phyloP scores from a whole-genome alignment of 2,329 filamentous ascomycete species.

The Seiridium unicorne region DNA sequence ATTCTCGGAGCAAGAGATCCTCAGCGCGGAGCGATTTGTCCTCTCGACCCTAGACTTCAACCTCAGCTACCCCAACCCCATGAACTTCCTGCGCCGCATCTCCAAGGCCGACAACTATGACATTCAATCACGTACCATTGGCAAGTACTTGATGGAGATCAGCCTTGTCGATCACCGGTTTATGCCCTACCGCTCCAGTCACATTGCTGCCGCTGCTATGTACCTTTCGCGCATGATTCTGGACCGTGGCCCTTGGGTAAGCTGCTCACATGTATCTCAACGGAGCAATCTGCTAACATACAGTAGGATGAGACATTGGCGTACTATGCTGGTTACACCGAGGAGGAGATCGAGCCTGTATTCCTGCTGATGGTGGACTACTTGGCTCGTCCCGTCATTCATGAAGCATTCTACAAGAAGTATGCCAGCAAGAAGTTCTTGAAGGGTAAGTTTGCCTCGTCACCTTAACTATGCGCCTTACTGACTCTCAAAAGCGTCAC shows the following conservation, averaged over 20 bases:
- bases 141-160: constrained; percentile 98
- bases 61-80: constrained; percentile 97
- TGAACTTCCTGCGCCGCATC: constrained; percentile 99
- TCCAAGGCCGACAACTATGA: constrained; percentile 99
- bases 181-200: constrained; percentile 84
- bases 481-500: constrained; percentile 65
- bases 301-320: constrained; percentile 75
- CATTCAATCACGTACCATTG: constrained; percentile 93
- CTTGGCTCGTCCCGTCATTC: constrained; percentile 81
- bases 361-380: constrained; percentile 97
- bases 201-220: constrained; percentile 90
- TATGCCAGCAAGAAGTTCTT: constrained; percentile 99
- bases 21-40: constrained; percentile 95
- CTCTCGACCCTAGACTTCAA: constrained; percentile 91
- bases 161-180: constrained; percentile 93
- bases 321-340: constrained; percentile 90
- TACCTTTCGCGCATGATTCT: constrained; percentile 89
- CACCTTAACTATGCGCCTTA: constrained; percentile 3
- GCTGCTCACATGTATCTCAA: constrained; percentile 27
- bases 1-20: constrained; percentile 90
- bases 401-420: constrained; percentile 99
- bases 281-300: constrained; percentile 27
- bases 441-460: constrained; percentile 67
- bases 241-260: constrained; percentile 87
- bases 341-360: constrained; percentile 89